Conservation (phyloP, 2,329 filamentous ascomycete genomes). For the Colletotrichum acutatum region DNA sequence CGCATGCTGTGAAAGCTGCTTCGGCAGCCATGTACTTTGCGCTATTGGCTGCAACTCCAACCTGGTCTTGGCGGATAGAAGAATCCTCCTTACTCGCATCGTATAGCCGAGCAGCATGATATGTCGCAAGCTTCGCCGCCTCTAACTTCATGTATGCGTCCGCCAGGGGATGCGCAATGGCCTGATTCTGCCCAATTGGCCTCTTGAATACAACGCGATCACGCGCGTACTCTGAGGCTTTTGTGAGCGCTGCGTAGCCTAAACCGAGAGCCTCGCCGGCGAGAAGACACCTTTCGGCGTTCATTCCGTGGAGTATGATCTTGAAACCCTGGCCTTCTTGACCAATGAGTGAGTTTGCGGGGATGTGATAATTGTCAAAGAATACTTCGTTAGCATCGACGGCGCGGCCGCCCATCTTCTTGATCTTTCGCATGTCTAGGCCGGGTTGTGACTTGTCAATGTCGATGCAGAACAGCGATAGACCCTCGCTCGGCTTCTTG, state of each 20-base stretch:
- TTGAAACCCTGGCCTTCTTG: conserved; percentile 81
- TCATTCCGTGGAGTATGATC: conserved; percentile 83
- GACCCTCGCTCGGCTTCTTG: conserved; percentile 76
- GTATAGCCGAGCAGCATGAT: conserved; percentile 73
- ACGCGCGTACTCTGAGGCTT: conserved; percentile 72
- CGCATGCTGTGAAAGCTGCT: conserved; percentile 71
- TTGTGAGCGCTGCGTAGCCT: conserved; percentile 76
- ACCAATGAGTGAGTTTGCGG: conserved; percentile 73
- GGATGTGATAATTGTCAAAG: conserved; percentile 81
- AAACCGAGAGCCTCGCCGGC: conserved; percentile 84
- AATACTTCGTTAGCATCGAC: conserved; percentile 91
- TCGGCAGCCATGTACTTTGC: conserved; percentile 78
- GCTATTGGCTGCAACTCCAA: conserved; percentile 75
- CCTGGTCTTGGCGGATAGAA: conserved; percentile 62
- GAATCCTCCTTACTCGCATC: conserved; percentile 63
- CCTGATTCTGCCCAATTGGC: conserved; percentile 74
- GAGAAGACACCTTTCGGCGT: conserved; percentile 79
- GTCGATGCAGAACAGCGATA: conserved; percentile 85
- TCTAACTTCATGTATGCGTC: conserved; percentile 74
- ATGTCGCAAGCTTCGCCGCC: conserved; percentile 72
- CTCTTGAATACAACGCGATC: conserved; percentile 74
- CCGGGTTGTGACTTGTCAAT: conserved; percentile 70
- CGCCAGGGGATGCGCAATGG: conserved; percentile 72
- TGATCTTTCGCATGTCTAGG: conserved; percentile 76
- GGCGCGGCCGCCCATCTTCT: conserved; percentile 86